phyloP scores from a whole-genome alignment of 169 alveolate species.

The Eimeria maxima region DNA sequence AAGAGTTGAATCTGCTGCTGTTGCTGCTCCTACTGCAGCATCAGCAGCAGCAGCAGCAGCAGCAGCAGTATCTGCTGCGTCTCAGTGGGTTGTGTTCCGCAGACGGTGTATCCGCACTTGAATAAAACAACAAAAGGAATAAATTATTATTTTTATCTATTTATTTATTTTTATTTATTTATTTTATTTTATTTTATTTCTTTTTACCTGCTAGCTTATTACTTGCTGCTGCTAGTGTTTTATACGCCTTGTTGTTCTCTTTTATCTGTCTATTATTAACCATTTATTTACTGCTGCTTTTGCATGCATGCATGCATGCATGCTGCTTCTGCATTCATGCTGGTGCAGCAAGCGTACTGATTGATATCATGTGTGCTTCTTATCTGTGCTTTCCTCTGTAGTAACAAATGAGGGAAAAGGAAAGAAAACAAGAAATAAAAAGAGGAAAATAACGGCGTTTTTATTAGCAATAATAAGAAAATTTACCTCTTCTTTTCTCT shows the following conservation, averaged over 20 bases:
- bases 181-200: too few relatives aligned
- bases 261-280: background rate
- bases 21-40: background rate
- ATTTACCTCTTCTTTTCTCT: constrained; percentile 16
- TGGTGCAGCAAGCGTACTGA: background rate
- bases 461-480: too few relatives aligned
- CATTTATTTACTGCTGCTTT: too few relatives aligned
- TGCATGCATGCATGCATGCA: too few relatives aligned
- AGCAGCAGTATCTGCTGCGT: background rate
- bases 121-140: too few relatives aligned
- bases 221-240: background rate
- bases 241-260: background rate
- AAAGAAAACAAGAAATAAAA: background rate
- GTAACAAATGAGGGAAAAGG: background rate
- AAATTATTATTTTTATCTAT: too few relatives aligned
- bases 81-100: too few relatives aligned
- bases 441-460: too few relatives aligned
- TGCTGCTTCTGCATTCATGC: background rate
- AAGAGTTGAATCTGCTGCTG: too few relatives aligned
- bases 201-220: background rate
- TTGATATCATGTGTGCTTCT: background rate
- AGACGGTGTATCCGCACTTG: too few relatives aligned
- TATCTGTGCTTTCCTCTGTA: background rate
- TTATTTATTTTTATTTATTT: too few relatives aligned
- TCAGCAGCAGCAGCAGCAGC: background rate